Conservation (phyloP, 352 stramenopile genomes). For the Pythium volutum region DNA sequence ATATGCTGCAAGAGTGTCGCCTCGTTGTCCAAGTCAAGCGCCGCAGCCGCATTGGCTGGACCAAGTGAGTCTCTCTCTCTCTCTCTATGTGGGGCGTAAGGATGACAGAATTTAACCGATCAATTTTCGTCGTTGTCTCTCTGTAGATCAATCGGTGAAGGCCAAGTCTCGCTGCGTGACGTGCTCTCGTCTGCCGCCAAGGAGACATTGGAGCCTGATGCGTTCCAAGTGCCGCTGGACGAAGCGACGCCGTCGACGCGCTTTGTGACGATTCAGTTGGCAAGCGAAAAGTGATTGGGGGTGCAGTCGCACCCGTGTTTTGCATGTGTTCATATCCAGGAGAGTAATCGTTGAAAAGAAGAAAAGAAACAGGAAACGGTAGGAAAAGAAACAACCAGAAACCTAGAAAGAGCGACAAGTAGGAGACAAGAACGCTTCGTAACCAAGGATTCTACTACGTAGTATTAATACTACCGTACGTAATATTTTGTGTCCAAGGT, state of each 20-base stretch:
- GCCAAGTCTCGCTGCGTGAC: background rate
- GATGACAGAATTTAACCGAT: background rate
- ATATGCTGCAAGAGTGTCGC: slow-evolving; percentile 13
- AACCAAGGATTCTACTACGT: too few relatives aligned
- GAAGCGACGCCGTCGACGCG: background rate
- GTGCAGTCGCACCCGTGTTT: background rate
- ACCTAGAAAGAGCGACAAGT: too few relatives aligned
- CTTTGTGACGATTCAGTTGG: slow-evolving; percentile 1
- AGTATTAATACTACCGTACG: too few relatives aligned
- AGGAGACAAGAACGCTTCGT: too few relatives aligned
- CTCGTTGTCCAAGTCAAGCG: slow-evolving; percentile 10
- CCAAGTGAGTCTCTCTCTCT: slow-evolving; percentile 8
- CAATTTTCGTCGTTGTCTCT: background rate
- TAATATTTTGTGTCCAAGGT: too few relatives aligned
- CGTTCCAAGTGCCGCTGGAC: background rate
- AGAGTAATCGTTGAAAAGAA: too few relatives aligned
- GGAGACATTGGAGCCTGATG: background rate
- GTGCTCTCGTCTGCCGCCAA: background rate
- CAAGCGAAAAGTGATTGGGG: background rate
- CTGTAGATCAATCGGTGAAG: background rate
- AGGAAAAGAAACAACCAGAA: too few relatives aligned
- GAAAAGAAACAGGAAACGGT: too few relatives aligned
- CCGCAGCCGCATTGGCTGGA: slow-evolving; percentile 10
- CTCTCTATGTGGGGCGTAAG: background rate
- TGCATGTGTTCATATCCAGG: background rate